A percentile compares a stretch with the other conserved stretches of the same genome.
Conservation (phyloP, 192 early-diverging fungal species). For the Entophlyctis luteolus region DNA sequence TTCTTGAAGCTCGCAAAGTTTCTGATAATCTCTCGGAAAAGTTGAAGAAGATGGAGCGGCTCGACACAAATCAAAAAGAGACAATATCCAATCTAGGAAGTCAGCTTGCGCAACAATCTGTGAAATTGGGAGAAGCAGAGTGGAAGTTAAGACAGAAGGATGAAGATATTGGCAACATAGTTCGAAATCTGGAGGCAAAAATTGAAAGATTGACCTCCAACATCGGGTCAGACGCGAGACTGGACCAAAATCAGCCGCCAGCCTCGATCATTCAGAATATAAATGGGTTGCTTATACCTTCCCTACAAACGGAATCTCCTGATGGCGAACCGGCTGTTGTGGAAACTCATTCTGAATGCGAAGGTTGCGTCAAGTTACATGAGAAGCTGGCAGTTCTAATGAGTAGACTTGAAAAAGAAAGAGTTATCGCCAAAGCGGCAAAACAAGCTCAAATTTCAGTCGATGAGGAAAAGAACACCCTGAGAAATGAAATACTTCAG, state of each 20-base stretch:
- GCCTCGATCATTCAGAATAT: too few species aligned
- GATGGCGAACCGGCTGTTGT: neutral
- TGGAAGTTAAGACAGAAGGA: constrained; percentile 26
- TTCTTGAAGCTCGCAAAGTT: constrained; percentile 19
- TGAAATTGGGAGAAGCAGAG: constrained; percentile 17
- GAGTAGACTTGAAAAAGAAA: neutral
- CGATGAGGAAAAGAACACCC: constrained; percentile 4
- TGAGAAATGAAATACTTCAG: neutral
- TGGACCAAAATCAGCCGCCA: too few species aligned
- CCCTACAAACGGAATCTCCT: neutral
- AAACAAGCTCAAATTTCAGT: neutral
- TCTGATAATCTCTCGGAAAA: constrained; percentile 5
- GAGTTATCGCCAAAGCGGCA: neutral
- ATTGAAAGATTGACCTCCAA: neutral
- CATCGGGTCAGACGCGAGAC: too few species aligned
- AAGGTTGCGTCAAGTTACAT: neutral
- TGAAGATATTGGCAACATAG: too few species aligned
- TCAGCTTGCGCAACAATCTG: constrained; percentile 19
- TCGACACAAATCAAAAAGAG: neutral
- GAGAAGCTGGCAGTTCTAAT: neutral
- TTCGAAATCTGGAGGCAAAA: neutral
- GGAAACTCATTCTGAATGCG: neutral
- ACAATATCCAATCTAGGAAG: constrained; percentile 13
- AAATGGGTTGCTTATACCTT: neutral
- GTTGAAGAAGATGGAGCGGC: neutral